Percentiles rank a stretch among this genome's conserved stretches.
These are phyloP conservation scores for Camillea tinctor DNA, from an alignment of 2,329 filamentous ascomycete genomes.

Conservation along the genomic window DNA sequence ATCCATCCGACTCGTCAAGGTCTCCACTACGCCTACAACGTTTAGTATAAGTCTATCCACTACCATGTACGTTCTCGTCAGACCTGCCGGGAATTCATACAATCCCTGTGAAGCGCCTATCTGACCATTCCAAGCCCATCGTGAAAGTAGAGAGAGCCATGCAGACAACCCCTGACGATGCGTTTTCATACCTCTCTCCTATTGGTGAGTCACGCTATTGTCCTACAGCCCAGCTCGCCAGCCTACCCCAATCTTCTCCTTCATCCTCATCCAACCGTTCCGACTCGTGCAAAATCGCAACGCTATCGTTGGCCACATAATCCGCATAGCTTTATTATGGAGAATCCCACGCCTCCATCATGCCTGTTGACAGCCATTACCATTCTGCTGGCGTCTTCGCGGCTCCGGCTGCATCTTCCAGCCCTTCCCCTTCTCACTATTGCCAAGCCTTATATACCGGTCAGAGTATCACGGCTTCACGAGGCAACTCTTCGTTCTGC, in stretches of 20 bases:
- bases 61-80: not conserved
- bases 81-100: not conserved
- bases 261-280: slow-evolving; percentile 46
- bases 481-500: not conserved
- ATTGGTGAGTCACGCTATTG: slow-evolving; percentile 48
- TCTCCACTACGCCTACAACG: not conserved
- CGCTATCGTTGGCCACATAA: slow-evolving; percentile 44
- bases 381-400: slow-evolving; percentile 24
- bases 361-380: slow-evolving; percentile 26
- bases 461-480: not conserved
- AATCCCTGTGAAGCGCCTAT: not conserved
- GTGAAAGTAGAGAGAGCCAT: slow-evolving; percentile 41
- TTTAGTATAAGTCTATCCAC: not conserved
- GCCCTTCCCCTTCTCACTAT: slow-evolving; percentile 6
- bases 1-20: not conserved
- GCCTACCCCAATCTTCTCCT: slow-evolving; percentile 17
- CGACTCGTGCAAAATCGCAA: slow-evolving; percentile 45
- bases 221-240: slow-evolving; percentile 8
- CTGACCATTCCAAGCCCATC: slow-evolving; percentile 22
- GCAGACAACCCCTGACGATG: slow-evolving; percentile 45
- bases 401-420: not conserved
- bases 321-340: slow-evolving; percentile 33
- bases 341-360: slow-evolving; percentile 24
- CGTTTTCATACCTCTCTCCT: slow-evolving; percentile 50
- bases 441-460: slow-evolving; percentile 7